Percentiles rank a stretch among this genome's conserved stretches.
Evolutionary conservation across 1,139 yeast species (phyloP).

Genomic region (Suhomyces atakaporum): DNA sequence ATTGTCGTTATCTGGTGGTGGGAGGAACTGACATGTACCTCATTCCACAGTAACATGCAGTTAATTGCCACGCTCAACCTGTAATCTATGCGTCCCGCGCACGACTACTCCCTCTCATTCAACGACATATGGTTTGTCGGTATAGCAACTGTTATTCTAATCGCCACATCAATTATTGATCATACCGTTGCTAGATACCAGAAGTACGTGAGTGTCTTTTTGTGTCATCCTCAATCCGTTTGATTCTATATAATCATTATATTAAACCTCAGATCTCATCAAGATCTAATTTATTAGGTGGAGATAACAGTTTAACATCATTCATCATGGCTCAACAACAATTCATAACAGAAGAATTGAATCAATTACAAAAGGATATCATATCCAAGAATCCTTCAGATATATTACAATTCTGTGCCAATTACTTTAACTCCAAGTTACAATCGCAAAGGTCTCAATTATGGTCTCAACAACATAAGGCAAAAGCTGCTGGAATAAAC

Average conservation of each 20-base stretch:
- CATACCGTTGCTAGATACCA: not conserved
- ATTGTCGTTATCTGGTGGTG: no score
- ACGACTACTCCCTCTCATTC: slow-evolving; percentile 14
- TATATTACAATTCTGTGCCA: slow-evolving; percentile 72
- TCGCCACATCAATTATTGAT: not conserved
- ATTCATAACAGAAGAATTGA: slow-evolving; percentile 48
- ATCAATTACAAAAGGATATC: slow-evolving; percentile 63
- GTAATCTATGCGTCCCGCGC: slow-evolving; percentile 4
- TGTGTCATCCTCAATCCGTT: not conserved
- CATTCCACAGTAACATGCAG: not conserved
- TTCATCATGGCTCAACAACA: slow-evolving; percentile 9
- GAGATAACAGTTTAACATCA: not conserved
- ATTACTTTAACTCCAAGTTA: slow-evolving; percentile 63
- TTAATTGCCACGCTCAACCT: not conserved
- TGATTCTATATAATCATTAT: not conserved
- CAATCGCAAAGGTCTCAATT: slow-evolving; percentile 60
- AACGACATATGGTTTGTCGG: slow-evolving; percentile 7
- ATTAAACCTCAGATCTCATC: not conserved
- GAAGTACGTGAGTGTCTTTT: not conserved
- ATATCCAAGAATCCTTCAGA: slow-evolving; percentile 65
- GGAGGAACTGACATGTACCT: not conserved
- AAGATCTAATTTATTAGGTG: not conserved
- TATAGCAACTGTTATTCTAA: slow-evolving; percentile 6
- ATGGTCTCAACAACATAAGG: slow-evolving; percentile 55
- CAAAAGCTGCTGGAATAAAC: slow-evolving; percentile 54